Evolutionary conservation across 2,329 filamentous ascomycete species (phyloP).

Genomic region (Sclerotinia trifoliorum): DNA sequence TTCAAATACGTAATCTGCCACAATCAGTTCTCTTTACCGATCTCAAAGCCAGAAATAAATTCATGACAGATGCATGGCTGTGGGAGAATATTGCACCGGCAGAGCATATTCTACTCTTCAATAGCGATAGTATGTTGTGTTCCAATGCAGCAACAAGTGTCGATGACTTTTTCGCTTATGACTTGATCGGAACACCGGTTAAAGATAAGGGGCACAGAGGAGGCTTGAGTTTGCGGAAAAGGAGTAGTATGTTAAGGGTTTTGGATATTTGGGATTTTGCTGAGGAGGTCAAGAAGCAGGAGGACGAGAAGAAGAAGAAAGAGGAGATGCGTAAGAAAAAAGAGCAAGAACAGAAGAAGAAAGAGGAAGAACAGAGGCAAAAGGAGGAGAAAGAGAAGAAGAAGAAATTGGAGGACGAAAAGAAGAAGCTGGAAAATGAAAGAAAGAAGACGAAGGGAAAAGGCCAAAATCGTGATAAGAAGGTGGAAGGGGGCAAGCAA

Average conservation of each 20-base stretch:
- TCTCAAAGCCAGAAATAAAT: conserved; percentile 35
- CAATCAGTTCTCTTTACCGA: conserved; percentile 41
- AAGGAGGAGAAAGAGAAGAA: not conserved
- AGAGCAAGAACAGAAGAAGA: conserved; percentile 23
- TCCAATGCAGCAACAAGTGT: conserved; percentile 39
- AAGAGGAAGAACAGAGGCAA: not conserved
- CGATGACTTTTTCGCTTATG: conserved; percentile 41
- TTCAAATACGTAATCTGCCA: conserved; percentile 45
- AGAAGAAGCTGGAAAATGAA: conserved; percentile 25
- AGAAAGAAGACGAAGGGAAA: not conserved
- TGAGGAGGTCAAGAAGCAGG: conserved; percentile 26
- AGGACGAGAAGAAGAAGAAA: not conserved
- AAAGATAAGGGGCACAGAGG: conserved; percentile 40
- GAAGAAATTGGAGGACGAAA: conserved; percentile 8
- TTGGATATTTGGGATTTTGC: conserved; percentile 36
- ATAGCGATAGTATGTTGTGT: conserved; percentile 42
- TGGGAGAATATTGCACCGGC: conserved; percentile 41
- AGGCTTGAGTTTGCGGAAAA: conserved; percentile 43
- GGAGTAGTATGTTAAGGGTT: conserved; percentile 39
- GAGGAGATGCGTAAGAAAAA: conserved; percentile 2
- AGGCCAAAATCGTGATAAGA: not conserved
- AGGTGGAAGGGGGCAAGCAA: not conserved
- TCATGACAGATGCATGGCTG: conserved; percentile 40
- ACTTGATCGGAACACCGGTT: conserved; percentile 42
- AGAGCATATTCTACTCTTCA: conserved; percentile 41